phyloP scores from a whole-genome alignment of 768 basidiomycete species.

The Naganishia vishniacii region DNA sequence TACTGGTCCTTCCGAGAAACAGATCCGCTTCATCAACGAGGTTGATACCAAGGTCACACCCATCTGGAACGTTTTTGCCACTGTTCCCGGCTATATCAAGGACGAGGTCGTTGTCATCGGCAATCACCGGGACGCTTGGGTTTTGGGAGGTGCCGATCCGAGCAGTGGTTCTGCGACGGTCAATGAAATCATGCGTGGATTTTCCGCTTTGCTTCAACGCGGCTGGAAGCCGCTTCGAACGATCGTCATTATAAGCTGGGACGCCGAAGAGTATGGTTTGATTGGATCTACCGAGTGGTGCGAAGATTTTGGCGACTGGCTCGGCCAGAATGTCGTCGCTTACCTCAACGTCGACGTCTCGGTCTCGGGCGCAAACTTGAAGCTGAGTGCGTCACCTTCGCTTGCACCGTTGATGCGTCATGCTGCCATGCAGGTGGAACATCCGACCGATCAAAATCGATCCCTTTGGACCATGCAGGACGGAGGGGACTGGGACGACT shows the following conservation, averaged over 20 bases:
- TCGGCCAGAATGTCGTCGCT: constrained; percentile 70
- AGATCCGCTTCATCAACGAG: constrained; percentile 59
- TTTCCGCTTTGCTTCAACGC: constrained; percentile 60
- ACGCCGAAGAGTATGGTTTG: constrained; percentile 58
- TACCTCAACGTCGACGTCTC: constrained; percentile 80
- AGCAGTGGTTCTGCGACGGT: constrained; percentile 70
- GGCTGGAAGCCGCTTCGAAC: constrained; percentile 83
- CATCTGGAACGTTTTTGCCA: constrained; percentile 82
- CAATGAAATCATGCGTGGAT: constrained; percentile 69
- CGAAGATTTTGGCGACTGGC: constrained; percentile 81
- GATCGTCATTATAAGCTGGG: constrained; percentile 69
- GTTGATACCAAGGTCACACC: constrained; percentile 75
- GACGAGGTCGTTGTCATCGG: constrained; percentile 84
- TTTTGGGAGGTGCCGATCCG: constrained; percentile 57
- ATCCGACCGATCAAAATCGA: constrained; percentile 61
- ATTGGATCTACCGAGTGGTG: constrained; percentile 85
- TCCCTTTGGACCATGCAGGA: constrained; percentile 79
- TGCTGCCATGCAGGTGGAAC: constrained; percentile 65
- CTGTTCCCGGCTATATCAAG: constrained; percentile 73
- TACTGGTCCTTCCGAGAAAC: constrained; percentile 51
- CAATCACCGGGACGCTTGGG: constrained; percentile 78
- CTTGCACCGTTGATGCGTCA: constrained; percentile 68
- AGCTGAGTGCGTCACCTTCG: constrained; percentile 66
- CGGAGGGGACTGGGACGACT: constrained; percentile 53
- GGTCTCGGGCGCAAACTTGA: constrained; percentile 59